A percentile compares a stretch with the other conserved stretches of the same genome.
Evolutionary conservation across 2,329 filamentous ascomycete species (phyloP).

Genomic region (Pseudovirgaria hyperparasitica): DNA sequence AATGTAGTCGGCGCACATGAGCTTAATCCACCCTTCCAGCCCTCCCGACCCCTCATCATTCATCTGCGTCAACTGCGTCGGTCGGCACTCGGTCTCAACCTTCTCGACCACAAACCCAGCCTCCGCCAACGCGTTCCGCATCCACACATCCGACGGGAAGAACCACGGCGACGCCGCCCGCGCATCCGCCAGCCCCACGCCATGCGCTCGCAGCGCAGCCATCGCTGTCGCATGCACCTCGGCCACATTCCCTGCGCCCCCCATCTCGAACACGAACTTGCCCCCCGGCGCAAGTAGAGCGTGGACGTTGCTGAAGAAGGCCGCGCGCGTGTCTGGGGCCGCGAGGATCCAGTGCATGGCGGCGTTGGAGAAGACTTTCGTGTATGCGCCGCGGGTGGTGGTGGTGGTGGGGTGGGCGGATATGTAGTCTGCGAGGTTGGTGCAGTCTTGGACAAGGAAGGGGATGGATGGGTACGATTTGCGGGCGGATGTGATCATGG

Average conservation of each 20-base stretch:
- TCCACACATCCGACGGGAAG: conserved; percentile 54
- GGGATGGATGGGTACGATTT: conserved; percentile 8
- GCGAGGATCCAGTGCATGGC: conserved; percentile 39
- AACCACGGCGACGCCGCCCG: conserved; percentile 52
- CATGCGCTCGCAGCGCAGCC: conserved; percentile 36
- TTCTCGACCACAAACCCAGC: conserved; percentile 31
- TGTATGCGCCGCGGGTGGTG: conserved; percentile 11
- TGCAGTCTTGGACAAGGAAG: conserved; percentile 20
- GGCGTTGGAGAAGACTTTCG: conserved; percentile 31
- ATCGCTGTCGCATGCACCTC: conserved; percentile 50
- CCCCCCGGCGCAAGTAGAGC: conserved; percentile 43
- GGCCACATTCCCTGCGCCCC: conserved; percentile 54
- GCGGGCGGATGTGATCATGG: conserved; percentile 26
- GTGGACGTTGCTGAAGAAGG: conserved; percentile 42
- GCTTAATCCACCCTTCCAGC: conserved; percentile 51
- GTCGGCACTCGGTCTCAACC: conserved; percentile 51
- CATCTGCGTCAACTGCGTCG: conserved; percentile 37
- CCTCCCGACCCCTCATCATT: conserved; percentile 36
- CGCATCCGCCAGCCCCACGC: conserved; percentile 38
- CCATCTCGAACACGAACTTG: conserved; percentile 56
- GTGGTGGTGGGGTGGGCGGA: conserved; percentile 5
- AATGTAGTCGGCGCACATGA: conserved; percentile 50
- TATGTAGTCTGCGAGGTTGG: conserved; percentile 8
- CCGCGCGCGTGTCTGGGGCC: conserved; percentile 27
- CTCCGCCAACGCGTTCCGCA: conserved; percentile 24